Base-by-base conservation (phyloP, 768 basidiomycete genomes). In the Vararia minispora region DNA sequence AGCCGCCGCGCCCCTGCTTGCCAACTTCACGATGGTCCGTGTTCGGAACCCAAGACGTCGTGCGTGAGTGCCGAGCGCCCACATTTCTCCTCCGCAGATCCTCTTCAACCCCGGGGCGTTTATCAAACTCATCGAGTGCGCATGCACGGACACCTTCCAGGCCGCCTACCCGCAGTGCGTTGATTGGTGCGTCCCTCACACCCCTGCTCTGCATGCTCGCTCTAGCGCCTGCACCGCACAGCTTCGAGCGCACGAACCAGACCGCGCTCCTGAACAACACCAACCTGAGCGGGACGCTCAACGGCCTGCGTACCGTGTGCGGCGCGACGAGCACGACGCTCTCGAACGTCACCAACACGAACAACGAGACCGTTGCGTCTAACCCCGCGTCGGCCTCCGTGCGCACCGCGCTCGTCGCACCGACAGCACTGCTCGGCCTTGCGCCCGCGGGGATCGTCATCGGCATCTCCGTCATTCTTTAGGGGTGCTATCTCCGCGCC, bases 101-200 rank as follows among this genome's bases (percentile, higher is more conserved):
- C 66, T 79, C 31, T 72, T 72, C 48, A 76, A 79, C 44, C 78
- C 78, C 1, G 69, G 72, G 21, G 70, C 69, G 1, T 79, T 79
- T 55, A 62, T 78, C 44, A 65, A 69, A 47, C 62, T 75, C 31
- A 77, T 79, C 51, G 65, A 71, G 56, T 79, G 79, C 55, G 65
- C 76, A 4, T 82, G 79, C 50, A 60, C 65, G 3, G 63, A 67
- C 32, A 63, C 67, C 3, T 69, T 68, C 53, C 56, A 65, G 41
- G 43, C 56, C 34, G 56, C 53, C 8, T 67, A 69, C 56, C 77
- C 77, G 26, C 75, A 80, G 61, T 82, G 77, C 42, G 74, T 74
- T 27, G 76, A 80, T 50, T 80, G 79, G 74, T 77, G 33, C 22
- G 60, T 39, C 24, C 18, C 2, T 13, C 22, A 31, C 16, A n/a